Evolutionary conservation across 2,329 filamentous ascomycete species (phyloP), one percentile per base, ranked within the genome.

Genomic region (Chaetomiaceae sp.): DNA sequence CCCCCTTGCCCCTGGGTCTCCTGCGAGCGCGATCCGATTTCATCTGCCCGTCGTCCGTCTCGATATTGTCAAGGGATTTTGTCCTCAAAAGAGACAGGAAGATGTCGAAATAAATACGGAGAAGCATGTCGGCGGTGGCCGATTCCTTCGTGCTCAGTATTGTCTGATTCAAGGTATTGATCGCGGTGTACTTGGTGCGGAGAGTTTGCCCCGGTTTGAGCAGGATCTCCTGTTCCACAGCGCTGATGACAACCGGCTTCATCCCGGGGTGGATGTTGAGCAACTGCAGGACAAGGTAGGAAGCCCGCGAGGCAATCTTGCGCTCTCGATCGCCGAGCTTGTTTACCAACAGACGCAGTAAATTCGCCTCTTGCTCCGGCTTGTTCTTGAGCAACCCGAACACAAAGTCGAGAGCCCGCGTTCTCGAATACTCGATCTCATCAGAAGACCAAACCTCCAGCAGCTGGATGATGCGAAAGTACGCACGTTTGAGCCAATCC

Each of bases 131-230:
- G 7, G 90, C 90, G 15, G 95, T 77, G 15, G 80, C 75, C 32
- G 89, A 84, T 60, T 97, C 91, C 58, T 85, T 93, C 45, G 70
- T 78, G 64, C 87, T 95, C 40, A 98, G 68, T 40, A 97, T 90
- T 0, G 91, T 97, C 68, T 98, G 94, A 64, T 98, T 98, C 40
- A 98, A 74, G 0, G 93, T 97, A 63, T 96, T 96, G 64, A 95
- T 83, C 27, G 88, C 90, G 65, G 95, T 96, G 68, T 98, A 98
- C 62, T 88, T 94, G 33, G 91, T 88, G 57, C 94, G 86, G 29
- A 84, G 74, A 60, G 81, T 91, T 65, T 97, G 93, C 10, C 88
- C 86, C 0, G 90, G 87, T 42, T 88, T 81, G 62, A 96, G 85
- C 18, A 98, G 71, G 38, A 95, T 78, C 57, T 97, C 91, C 45